phyloP scores from a whole-genome alignment of 495 filamentous ascomycete genomes.

The Neurospora tetraspora region DNA sequence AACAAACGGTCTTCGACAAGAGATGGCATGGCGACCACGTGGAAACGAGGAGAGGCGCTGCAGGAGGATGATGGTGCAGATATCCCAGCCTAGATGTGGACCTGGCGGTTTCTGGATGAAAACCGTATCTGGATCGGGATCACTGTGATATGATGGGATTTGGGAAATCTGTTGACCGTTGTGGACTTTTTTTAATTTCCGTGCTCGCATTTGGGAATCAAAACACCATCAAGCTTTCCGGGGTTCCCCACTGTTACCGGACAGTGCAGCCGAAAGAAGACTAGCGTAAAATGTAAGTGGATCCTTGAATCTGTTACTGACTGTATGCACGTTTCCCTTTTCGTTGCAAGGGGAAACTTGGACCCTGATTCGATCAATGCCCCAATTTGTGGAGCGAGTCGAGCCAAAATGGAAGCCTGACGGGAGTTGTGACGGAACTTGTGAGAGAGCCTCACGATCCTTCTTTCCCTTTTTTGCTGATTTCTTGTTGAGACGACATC shows the following conservation, averaged over 20 bases:
- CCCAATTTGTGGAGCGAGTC: not conserved
- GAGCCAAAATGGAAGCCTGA: not conserved
- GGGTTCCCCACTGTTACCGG: not conserved
- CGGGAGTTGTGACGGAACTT: not conserved
- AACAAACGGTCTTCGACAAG: not conserved
- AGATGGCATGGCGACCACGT: not conserved
- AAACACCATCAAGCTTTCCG: not conserved
- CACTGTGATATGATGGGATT: not conserved
- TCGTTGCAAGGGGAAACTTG: not conserved
- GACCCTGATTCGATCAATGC: not conserved
- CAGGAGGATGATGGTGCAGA: too few relatives aligned
- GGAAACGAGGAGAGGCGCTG: not conserved
- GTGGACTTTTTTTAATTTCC: not conserved
- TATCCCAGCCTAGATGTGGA: not conserved
- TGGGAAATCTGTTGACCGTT: not conserved
- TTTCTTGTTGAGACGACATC: not conserved
- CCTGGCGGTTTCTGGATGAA: not conserved
- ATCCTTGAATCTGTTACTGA: too few relatives aligned
- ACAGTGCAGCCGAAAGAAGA: not conserved
- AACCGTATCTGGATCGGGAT: not conserved
- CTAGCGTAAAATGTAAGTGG: not conserved
- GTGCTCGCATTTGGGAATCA: not conserved
- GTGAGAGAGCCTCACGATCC: not conserved
- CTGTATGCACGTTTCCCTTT: too few relatives aligned
- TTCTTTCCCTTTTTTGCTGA: not conserved